Evolutionary conservation across 805 yeast genomes (phyloP).

Genomic region (Myxozyma geophila): DNA sequence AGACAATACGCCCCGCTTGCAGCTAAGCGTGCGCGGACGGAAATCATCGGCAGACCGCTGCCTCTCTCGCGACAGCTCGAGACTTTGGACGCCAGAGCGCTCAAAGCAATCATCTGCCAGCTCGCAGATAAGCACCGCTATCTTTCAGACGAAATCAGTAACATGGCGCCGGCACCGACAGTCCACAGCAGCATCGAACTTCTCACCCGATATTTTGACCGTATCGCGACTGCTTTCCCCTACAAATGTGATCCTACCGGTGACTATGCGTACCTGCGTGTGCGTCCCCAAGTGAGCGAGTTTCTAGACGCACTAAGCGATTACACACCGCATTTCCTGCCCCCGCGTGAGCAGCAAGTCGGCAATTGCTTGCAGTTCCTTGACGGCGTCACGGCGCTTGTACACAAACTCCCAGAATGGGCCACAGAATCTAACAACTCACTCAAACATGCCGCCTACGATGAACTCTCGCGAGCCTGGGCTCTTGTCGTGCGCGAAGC

Average conservation of each 20-base stretch:
- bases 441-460: conserved; percentile 57
- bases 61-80: conserved; percentile 71
- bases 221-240: conserved; percentile 61
- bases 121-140: conserved; percentile 68
- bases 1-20: conserved; percentile 1
- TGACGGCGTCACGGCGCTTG: conserved; percentile 61
- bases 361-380: conserved; percentile 63
- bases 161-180: conserved; percentile 62
- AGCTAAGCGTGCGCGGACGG: conserved; percentile 33
- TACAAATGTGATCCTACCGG: conserved; percentile 73
- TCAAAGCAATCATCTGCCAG: conserved; percentile 57
- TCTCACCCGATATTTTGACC: conserved; percentile 52
- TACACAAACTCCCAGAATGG: conserved; percentile 71
- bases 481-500: conserved; percentile 51
- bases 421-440: conserved; percentile 52
- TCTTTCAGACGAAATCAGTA: conserved; percentile 55
- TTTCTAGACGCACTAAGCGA: conserved; percentile 74
- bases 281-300: conserved; percentile 68
- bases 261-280: conserved; percentile 78
- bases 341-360: conserved; percentile 66
- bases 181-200: conserved; percentile 57
- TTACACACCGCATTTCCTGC: conserved; percentile 70
- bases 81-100: conserved; percentile 61
- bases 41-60: conserved; percentile 56
- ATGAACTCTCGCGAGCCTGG: conserved; percentile 66